Evolutionary conservation across 106 monocot genomes (phyloP).

Genomic region (Acorus calamus): DNA sequence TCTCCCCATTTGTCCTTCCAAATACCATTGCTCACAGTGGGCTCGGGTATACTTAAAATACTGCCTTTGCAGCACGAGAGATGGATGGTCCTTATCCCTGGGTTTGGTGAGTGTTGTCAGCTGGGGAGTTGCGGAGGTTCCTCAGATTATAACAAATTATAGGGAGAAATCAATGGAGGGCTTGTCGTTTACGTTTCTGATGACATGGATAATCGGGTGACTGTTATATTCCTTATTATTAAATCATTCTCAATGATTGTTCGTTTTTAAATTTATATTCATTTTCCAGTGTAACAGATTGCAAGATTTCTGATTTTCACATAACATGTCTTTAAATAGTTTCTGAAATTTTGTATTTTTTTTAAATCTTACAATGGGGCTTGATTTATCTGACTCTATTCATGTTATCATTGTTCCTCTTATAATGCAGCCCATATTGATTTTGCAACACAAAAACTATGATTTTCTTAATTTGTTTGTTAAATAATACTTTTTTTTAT

Average conservation of each 20-base stretch:
- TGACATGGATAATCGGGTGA: constrained; percentile 83
- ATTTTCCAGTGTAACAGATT: no score
- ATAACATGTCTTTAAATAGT: no score
- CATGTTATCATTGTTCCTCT: background rate
- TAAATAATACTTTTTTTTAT: no score
- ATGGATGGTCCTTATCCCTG: constrained; percentile 24
- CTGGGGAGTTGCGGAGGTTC: constrained; percentile 85
- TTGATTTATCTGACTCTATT: no score
- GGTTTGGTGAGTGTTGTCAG: constrained; percentile 57
- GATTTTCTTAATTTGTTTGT: no score
- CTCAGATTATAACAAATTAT: constrained; percentile 71
- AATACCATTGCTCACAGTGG: constrained; percentile 24
- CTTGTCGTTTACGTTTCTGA: constrained; percentile 53
- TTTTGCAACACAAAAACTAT: no score
- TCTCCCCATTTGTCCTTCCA: constrained; percentile 7
- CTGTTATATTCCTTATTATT: no score
- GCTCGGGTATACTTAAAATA: constrained; percentile 34
- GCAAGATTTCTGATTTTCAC: background rate
- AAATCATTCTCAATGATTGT: no score
- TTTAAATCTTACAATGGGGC: no score
- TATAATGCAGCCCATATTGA: background rate
- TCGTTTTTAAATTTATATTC: no score
- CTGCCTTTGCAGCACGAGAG: constrained; percentile 22
- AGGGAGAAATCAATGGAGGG: constrained; percentile 55
- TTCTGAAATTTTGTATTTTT: no score